Evolutionary conservation across 345 rosid species (phyloP).

Genomic region (Populus euphratica): DNA sequence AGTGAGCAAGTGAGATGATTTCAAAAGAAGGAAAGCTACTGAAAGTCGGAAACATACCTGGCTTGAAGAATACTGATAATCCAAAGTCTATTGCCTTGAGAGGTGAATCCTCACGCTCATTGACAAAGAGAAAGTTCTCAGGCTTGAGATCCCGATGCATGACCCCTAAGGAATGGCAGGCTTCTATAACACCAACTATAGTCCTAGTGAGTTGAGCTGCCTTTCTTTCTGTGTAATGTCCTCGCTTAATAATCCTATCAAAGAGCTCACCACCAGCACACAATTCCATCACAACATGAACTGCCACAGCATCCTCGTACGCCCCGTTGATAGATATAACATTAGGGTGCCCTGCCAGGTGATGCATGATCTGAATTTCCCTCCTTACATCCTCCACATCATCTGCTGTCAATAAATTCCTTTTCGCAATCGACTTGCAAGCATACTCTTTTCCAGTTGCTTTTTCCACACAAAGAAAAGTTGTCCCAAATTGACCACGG

Average conservation of each 20-base stretch:
- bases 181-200: constrained; percentile 63
- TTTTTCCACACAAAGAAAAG: constrained; percentile 69
- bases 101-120: constrained; percentile 62
- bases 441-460: constrained; percentile 71
- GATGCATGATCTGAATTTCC: constrained; percentile 93
- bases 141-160: constrained; percentile 90
- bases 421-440: constrained; percentile 84
- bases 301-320: constrained; percentile 78
- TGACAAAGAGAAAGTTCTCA: constrained; percentile 73
- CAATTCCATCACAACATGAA: constrained; percentile 90
- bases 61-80: constrained; percentile 68
- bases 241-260: constrained; percentile 73
- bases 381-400: constrained; percentile 86
- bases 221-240: constrained; percentile 72
- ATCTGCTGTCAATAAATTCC: constrained; percentile 57
- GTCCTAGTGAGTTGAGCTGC: constrained; percentile 68
- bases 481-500: constrained; percentile 88
- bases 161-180: constrained; percentile 77
- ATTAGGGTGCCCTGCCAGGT: constrained; percentile 62
- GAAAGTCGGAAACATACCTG: constrained; percentile 43
- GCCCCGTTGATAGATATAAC: constrained; percentile 74
- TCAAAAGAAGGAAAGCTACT: neutral
- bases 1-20: neutral
- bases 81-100: constrained; percentile 88
- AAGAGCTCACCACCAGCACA: constrained; percentile 93